Base-by-base conservation (phyloP, 257 asterid species). In the Asclepias syriaca region DNA sequence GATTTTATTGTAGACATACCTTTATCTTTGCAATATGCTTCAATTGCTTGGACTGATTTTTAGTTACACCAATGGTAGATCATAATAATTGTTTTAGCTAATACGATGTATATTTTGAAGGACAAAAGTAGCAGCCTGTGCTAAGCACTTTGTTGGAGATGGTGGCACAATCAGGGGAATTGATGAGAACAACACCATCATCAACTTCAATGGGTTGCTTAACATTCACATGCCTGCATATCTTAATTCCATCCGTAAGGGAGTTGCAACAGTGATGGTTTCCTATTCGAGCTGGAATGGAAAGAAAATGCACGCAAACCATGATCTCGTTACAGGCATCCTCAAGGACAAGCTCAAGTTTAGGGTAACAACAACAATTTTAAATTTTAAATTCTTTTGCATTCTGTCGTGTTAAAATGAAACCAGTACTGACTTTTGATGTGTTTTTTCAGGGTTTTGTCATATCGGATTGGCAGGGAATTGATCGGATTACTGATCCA, bases 391-490 rank as follows among this genome's bases (percentile, higher is more conserved):
- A 9, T 39, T 5, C 8, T 66, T 22, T 65, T 3, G 18, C 15
- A n/a, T n/a, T 13, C 8, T 67, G 50, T 66, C 37, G 22, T 14
- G 39, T 46, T 24, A 50, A 24, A 55, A 11, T 56, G 66, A 18
- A 22, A 29, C 45, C 15, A 5, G 21, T 21, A 19, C 13, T 43
- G 60, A 15, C 7, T n/a, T 7, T 43, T 32, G 0, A 46, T 43
- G 68, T 12, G 8, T 29, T 77, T 88, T 86, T 55, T 88, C 34
- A 92, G 97, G 98, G 98, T 16, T 90, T 92, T 65, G 96, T 90
- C 45, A 87, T 90, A 74, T 88, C 96, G 32, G 98, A 92, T 80
- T 90, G 96, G 96, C 81, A 83, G 70, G 98, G 97, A 2, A 80
- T 92, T 37, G 98, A 92, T 75, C 87, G 81, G 74, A 90, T 92